A percentile compares a stretch with the other conserved stretches of the same genome.
These are phyloP conservation scores for Penicillium sp. DNA, from an alignment of 2,329 filamentous ascomycete genomes.

Conservation along the genomic window DNA sequence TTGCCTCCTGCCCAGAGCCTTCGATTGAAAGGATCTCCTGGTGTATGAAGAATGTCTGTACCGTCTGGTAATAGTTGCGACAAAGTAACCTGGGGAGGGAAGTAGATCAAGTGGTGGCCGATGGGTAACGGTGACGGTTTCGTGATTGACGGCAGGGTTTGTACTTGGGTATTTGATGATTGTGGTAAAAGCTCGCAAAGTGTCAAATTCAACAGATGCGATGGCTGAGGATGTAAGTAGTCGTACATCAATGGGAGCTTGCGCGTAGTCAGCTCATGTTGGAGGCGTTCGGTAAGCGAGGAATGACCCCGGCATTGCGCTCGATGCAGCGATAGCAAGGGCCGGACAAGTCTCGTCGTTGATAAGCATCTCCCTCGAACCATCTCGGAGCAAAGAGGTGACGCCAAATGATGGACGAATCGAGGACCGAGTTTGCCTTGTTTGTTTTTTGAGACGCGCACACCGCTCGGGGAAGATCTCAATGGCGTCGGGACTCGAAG, in stretches of 20 bases:
- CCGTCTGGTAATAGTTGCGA: constrained; percentile 70
- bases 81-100: constrained; percentile 64
- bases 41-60: constrained; percentile 73
- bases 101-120: constrained; percentile 82
- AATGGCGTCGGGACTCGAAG: constrained; percentile 1
- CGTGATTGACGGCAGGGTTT: constrained; percentile 34
- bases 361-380: not conserved
- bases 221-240: constrained; percentile 57
- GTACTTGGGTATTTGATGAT: constrained; percentile 18
- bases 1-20: constrained; percentile 87
- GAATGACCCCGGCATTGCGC: constrained; percentile 21
- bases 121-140: constrained; percentile 28
- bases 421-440: constrained; percentile 23
- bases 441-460: constrained; percentile 14
- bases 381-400: not conserved
- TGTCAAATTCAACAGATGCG: constrained; percentile 61
- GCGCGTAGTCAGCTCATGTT: constrained; percentile 47
- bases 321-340: constrained; percentile 8
- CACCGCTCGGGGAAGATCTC: constrained; percentile 17
- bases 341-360: constrained; percentile 2
- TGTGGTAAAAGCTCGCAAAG: constrained; percentile 54
- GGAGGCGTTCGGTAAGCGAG: constrained; percentile 39
- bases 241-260: constrained; percentile 50
- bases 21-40: constrained; percentile 65
- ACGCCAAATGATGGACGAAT: constrained; percentile 5